Evolutionary conservation across 805 yeast genomes (phyloP).

Genomic region (Candida schatavii): DNA sequence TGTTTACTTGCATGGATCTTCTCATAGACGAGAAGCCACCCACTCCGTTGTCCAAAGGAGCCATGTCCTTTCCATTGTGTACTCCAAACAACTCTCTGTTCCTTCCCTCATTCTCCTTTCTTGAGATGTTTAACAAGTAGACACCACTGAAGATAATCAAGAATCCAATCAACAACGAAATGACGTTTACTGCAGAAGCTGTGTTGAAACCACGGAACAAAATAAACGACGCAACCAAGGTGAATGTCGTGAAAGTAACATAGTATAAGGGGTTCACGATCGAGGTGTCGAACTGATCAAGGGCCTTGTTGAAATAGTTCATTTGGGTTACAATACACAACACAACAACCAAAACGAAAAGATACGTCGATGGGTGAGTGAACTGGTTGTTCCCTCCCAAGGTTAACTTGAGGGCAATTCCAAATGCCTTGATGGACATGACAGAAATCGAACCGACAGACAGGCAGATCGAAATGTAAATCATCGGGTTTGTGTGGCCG

Average conservation of each 20-base stretch:
- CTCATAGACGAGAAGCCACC: conserved; percentile 71
- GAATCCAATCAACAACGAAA: conserved; percentile 81
- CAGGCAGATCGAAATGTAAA: conserved; percentile 85
- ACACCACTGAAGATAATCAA: conserved; percentile 86
- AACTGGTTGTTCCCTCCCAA: conserved; percentile 85
- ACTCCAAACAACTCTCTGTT: conserved; percentile 58
- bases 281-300: conserved; percentile 90
- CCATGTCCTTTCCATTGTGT: conserved; percentile 49
- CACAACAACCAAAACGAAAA: conserved; percentile 73
- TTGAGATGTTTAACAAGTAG: conserved; percentile 72
- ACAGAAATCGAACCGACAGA: conserved; percentile 88
- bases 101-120: conserved; percentile 57
- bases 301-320: conserved; percentile 91
- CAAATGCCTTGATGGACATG: conserved; percentile 90
- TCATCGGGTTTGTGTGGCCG: conserved; percentile 81
- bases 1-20: conserved; percentile 66
- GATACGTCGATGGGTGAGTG: conserved; percentile 77
- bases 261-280: conserved; percentile 89
- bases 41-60: conserved; percentile 79
- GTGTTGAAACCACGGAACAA: conserved; percentile 86
- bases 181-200: conserved; percentile 71
- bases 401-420: conserved; percentile 84
- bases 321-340: conserved; percentile 85
- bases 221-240: conserved; percentile 81
- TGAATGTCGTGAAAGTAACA: conserved; percentile 87